Evolutionary conservation across 345 rosid genomes (phyloP), one percentile per base, ranked within the genome.

Genomic region (Angophora floribunda): DNA sequence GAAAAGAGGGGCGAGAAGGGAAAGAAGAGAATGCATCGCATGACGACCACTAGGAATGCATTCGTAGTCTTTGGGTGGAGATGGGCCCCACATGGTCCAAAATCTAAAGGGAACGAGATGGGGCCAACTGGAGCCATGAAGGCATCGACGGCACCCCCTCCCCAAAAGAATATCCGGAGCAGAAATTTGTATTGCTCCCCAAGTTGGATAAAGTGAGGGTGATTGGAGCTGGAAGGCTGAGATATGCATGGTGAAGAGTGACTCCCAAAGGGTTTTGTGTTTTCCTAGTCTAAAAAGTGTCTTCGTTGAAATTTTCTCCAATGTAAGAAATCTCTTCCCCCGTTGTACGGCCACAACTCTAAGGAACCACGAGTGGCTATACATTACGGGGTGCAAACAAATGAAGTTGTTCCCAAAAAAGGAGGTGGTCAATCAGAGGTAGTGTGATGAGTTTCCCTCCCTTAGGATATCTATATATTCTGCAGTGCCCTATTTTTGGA

Each of bases 291-390:
- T 61, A 3, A 6, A 12, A 13, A 0, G 0, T 4, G 7, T 61
- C 67, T 0, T 0, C 5, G 67, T 61, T 26, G 1, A 1, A 1
- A 1, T 0, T 28, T 61, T 32, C 70, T 28, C 70, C 0, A 1
- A 61, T 3, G 0, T 61, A 3, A 28, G 8, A 61, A 28, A 61
- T 61, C 70, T 61, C 70, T 61, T 61, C 32, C 70, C 70, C 17
- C 8, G 13, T 28, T 28, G 3, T 13, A 28, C 7, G 2, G 32
- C 70, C 32, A n/a, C 67, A 6, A 28, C 70, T 1, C 8, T 61
- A 6, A 8, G 1, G 70, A 61, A 61, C 28, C 32, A 28, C 2
- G 32, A 61, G 70, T 1, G 0, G 7, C 7, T 61, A 12, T 2
- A 12, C 1, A 61, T 61, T 61, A 3, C 1, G 0, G 0, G 6